phyloP scores from a whole-genome alignment of 2,329 filamentous ascomycete genomes.

The Penicillium fuscoglaucum region DNA sequence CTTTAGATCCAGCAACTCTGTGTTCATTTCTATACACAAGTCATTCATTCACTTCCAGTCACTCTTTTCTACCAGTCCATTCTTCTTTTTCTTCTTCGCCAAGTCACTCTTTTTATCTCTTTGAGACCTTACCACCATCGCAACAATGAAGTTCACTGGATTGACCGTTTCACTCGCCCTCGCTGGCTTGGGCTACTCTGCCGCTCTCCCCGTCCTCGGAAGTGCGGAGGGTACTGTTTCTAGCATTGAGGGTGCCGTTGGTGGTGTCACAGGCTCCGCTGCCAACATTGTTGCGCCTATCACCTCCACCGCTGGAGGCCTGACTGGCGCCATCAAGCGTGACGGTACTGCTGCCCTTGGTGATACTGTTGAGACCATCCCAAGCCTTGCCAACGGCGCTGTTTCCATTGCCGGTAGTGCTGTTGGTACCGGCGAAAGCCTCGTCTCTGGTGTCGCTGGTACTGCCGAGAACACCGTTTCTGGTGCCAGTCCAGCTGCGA shows the following conservation, averaged over 20 bases:
- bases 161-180: constrained; percentile 35
- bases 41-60: constrained; percentile 25
- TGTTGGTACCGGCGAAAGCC: constrained; percentile 19
- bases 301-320: background rate
- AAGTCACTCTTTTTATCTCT: constrained; percentile 28
- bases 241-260: constrained; percentile 8
- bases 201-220: constrained; percentile 28
- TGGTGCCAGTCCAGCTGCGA: background rate
- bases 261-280: background rate
- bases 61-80: constrained; percentile 17
- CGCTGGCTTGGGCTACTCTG: constrained; percentile 31
- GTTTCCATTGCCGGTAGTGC: constrained; percentile 16
- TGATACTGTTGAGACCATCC: constrained; percentile 3
- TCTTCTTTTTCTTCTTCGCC: background rate
- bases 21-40: constrained; percentile 18
- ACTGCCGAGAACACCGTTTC: constrained; percentile 17
- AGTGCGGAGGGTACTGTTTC: constrained; percentile 4
- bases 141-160: constrained; percentile 41
- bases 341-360: constrained; percentile 3
- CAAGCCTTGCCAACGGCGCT: constrained; percentile 16
- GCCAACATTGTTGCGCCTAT: constrained; percentile 1
- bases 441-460: constrained; percentile 12
- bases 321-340: constrained; percentile 8
- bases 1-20: background rate
- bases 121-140: constrained; percentile 5